phyloP scores from a whole-genome alignment of 805 yeast genomes.

The Candida awuae region DNA sequence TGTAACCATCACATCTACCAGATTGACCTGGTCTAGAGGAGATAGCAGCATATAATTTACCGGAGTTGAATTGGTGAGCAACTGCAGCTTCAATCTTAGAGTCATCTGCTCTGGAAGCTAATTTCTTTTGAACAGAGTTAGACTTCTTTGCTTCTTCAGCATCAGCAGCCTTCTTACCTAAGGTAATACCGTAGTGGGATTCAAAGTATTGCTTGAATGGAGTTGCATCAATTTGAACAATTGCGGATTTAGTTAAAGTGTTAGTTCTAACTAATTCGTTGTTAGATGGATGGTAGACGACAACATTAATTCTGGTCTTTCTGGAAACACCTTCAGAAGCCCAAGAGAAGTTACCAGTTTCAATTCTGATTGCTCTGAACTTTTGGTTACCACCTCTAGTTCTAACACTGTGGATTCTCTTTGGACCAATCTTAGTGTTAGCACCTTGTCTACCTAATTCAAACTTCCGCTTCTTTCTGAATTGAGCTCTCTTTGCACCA shows the following conservation, averaged over 20 bases:
- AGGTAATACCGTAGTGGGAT: conserved; percentile 90
- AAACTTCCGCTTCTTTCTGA: conserved; percentile 99
- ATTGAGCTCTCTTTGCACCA: conserved; percentile 99
- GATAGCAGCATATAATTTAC: conserved; percentile 97
- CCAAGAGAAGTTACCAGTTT: conserved; percentile 99
- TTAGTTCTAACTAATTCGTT: conserved; percentile 99
- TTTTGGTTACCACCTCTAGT: conserved; percentile 99
- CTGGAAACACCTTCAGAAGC: conserved; percentile 97
- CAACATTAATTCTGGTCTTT: conserved; percentile 98
- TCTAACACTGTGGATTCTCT: conserved; percentile 98
- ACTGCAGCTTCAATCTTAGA: conserved; percentile 87
- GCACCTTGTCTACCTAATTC: conserved; percentile 99
- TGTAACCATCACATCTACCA: conserved; percentile 99
- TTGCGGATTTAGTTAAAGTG: conserved; percentile 98
- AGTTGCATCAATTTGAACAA: conserved; percentile 99
- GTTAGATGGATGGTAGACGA: conserved; percentile 98
- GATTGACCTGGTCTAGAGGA: conserved; percentile 99
- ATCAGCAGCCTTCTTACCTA: conserved; percentile 73
- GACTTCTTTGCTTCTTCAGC: conserved; percentile 58
- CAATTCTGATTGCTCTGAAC: conserved; percentile 99
- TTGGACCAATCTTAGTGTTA: conserved; percentile 97
- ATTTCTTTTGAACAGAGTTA: conserved; percentile 79
- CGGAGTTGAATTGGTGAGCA: conserved; percentile 95
- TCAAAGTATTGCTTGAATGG: conserved; percentile 99
- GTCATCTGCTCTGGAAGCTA: conserved; percentile 82